These are phyloP conservation scores for Stagonosporopsis rhizophila DNA, from an alignment of 2,329 filamentous ascomycete genomes.

Conservation along the genomic window DNA sequence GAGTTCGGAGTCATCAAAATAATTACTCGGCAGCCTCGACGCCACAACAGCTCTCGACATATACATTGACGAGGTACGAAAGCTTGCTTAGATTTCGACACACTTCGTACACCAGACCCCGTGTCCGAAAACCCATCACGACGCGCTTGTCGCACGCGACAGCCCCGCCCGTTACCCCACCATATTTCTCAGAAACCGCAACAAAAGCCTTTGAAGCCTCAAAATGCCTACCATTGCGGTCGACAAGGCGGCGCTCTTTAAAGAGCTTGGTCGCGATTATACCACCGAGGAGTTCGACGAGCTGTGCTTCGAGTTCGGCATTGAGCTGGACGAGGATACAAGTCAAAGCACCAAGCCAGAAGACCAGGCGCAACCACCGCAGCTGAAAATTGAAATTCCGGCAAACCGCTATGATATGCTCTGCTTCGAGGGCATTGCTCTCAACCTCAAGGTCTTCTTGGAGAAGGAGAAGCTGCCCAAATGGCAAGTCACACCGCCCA, in stretches of 20 bases:
- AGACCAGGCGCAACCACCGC: conserved; percentile 75
- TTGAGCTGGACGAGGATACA: conserved; percentile 92
- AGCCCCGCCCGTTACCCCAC: conserved; percentile 44
- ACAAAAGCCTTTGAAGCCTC: conserved; percentile 27
- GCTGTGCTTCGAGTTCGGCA: conserved; percentile 97
- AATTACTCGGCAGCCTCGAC: conserved; percentile 11
- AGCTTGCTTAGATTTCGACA: not conserved
- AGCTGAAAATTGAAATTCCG: conserved; percentile 97
- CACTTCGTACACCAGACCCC: not conserved
- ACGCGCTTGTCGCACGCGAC: conserved; percentile 30
- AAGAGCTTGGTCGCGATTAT: conserved; percentile 88
- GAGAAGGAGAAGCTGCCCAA: conserved; percentile 78
- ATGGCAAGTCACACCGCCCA: conserved; percentile 76
- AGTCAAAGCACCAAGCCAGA: conserved; percentile 44
- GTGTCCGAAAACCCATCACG: conserved; percentile 18
- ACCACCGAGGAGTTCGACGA: conserved; percentile 96
- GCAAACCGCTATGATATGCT: conserved; percentile 95
- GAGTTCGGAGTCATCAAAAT: conserved; percentile 21
- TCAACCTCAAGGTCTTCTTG: conserved; percentile 95
- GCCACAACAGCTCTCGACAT: conserved; percentile 12
- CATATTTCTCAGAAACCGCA: conserved; percentile 24
- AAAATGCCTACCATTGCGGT: conserved; percentile 96
- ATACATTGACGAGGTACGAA: not conserved
- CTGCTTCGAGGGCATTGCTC: conserved; percentile 94
- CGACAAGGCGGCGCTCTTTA: conserved; percentile 94